Conservation (phyloP, 257 asterid species). For the Solanum habrochaites region DNA sequence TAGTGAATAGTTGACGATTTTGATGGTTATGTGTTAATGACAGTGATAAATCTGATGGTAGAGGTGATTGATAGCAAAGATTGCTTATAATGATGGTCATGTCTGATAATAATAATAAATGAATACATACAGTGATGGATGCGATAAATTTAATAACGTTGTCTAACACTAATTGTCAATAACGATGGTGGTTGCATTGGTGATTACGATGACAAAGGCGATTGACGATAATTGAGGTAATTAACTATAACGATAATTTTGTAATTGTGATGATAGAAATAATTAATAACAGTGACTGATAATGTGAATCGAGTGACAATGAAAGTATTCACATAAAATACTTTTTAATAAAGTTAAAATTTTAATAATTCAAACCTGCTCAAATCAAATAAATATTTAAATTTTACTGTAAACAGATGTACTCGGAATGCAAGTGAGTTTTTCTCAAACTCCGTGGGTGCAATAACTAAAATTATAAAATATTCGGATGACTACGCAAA, state of each 20-base stretch:
- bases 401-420: neutral
- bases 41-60: neutral
- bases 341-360: neutral
- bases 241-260: neutral
- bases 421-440: neutral
- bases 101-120: neutral
- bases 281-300: neutral
- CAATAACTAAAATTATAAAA: neutral
- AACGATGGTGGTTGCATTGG: neutral
- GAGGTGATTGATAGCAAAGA: neutral
- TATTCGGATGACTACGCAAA: neutral
- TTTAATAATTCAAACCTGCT: neutral
- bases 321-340: neutral
- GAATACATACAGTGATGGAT: neutral
- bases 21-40: neutral
- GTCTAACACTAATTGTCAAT: neutral
- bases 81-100: neutral
- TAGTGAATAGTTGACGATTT: neutral
- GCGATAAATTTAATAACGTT: rapidly evolving
- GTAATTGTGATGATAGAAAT: neutral
- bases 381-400: neutral
- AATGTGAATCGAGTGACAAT: neutral
- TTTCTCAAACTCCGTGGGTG: neutral
- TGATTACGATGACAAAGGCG: neutral
- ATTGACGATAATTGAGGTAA: neutral